phyloP scores from a whole-genome alignment of 768 basidiomycete genomes.

The Lentinula sp. region DNA sequence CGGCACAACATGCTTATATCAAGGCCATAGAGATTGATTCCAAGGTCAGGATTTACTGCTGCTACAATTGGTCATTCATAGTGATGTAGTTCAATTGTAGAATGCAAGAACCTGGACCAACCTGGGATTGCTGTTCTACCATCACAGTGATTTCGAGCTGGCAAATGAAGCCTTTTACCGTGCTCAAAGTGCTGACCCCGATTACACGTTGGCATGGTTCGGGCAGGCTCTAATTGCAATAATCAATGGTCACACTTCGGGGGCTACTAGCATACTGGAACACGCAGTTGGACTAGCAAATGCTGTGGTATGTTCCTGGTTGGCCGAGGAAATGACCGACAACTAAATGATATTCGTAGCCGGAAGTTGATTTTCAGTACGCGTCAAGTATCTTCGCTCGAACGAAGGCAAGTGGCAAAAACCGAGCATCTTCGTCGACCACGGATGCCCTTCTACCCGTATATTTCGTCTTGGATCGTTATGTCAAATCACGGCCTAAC shows the following conservation, averaged over 20 bases:
- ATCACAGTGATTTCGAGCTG: constrained; percentile 72
- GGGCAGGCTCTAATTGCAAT: constrained; percentile 78
- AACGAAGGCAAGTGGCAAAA: constrained; percentile 17
- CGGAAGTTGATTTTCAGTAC: constrained; percentile 76
- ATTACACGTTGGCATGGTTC: constrained; percentile 84
- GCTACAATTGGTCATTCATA: not conserved
- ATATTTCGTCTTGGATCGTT: constrained; percentile 79
- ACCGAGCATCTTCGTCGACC: constrained; percentile 1
- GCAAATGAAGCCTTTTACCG: constrained; percentile 82
- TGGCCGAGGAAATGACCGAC: not conserved
- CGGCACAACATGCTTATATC: constrained; percentile 90
- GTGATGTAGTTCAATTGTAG: constrained; percentile 26
- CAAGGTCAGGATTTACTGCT: constrained; percentile 46
- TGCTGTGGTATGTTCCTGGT: constrained; percentile 43
- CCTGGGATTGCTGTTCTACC: constrained; percentile 81
- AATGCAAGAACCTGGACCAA: constrained; percentile 78
- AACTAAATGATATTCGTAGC: constrained; percentile 32
- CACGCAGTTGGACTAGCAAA: constrained; percentile 62
- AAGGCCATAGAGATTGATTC: constrained; percentile 80
- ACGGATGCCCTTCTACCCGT: constrained; percentile 58
- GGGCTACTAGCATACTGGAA: constrained; percentile 65
- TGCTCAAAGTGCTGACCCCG: constrained; percentile 90
- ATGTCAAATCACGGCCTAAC: constrained; percentile 56
- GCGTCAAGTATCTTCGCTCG: constrained; percentile 52
- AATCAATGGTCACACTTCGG: constrained; percentile 46